Base-by-base conservation (phyloP, 2,329 filamentous ascomycete genomes). In the Colletotrichum higginsianum region DNA sequence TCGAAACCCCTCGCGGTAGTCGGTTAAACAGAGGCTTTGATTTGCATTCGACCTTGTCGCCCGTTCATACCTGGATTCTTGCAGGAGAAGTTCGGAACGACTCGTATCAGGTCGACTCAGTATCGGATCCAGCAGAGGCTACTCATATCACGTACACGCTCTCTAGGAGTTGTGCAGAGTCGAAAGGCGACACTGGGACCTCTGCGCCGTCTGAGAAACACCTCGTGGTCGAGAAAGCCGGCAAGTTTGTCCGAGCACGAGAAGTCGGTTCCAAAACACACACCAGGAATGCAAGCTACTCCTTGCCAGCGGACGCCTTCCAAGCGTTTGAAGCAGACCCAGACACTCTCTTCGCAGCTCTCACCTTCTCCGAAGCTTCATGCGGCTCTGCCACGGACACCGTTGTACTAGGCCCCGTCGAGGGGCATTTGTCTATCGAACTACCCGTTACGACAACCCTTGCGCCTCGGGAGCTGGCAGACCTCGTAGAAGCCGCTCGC, bases 21-120 rank as follows among this genome's bases (percentile, higher is more conserved):
- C 75, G 77, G 26, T 76, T 76, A 5, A 76, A 74, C 21, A 73
- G 78, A 16, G 70, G 72, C 9, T 35, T n/a, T 21, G n/a, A 11
- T 5, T 73, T 82, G 23, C 80, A 80, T 65, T 78, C 78, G 9
- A 80, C 82, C 66, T 79, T 82, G 60, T 64, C 77, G 2, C 78
- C 77, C 66, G 79, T 73, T 0, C 79, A 81, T 66, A 80, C 78
- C 62, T 82, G 80, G 79, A 75, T 81, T 12, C 69, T 82, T 16
- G 77, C 78, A 4, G 81, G 81, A 13, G 71, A 79, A 66, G 79
- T 77, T 4, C 75, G 26, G 13, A 78, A 82, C 67, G 74, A 76
- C 53, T 66, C 64, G 16, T 81, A 78, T 65, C 50, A 76, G 3
- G 76, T 77, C 3, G 67, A 76, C 46, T 58, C 70, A 1, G 74